Conservation (phyloP, 805 yeast species). For the Wickerhamomyces subpelliculosus region DNA sequence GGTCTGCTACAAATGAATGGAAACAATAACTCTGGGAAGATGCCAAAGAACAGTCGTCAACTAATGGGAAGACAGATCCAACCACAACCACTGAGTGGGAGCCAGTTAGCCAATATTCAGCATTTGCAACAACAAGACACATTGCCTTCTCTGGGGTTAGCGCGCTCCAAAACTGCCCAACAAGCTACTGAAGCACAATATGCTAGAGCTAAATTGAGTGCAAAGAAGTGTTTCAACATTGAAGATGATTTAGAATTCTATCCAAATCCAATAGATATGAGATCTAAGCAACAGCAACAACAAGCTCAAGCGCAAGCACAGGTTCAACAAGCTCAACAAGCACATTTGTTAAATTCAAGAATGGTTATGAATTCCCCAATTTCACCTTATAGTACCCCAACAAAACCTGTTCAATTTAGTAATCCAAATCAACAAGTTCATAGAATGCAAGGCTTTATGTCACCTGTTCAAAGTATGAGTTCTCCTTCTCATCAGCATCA, state of each 20-base stretch:
- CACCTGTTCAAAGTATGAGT: not conserved
- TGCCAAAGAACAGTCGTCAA: constrained; percentile 1
- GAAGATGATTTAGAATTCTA: constrained; percentile 72
- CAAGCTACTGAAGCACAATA: constrained; percentile 11
- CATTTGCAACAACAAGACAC: no score
- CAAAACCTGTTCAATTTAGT: constrained; percentile 2
- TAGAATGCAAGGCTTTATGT: not conserved
- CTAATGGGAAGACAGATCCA: constrained; percentile 5
- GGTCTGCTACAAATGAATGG: no score
- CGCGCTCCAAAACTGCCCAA: not conserved
- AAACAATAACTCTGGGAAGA: constrained; percentile 7
- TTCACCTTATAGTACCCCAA: constrained; percentile 19
- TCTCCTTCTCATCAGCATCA: no score
- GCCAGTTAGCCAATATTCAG: constrained; percentile 12
- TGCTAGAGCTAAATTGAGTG: constrained; percentile 46
- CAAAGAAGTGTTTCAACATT: constrained; percentile 61
- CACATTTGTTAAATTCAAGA: no score
- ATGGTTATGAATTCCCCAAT: not conserved
- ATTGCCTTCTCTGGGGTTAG: no score
- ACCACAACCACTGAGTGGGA: constrained; percentile 8
- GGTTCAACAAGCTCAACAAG: not conserved
- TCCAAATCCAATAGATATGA: constrained; percentile 29
- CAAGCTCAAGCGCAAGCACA: no score
- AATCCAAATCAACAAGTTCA: not conserved
- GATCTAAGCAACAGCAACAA: constrained; percentile 2